phyloP scores from a whole-genome alignment of 768 basidiomycete species.

The Hysterangium stoloniferum region DNA sequence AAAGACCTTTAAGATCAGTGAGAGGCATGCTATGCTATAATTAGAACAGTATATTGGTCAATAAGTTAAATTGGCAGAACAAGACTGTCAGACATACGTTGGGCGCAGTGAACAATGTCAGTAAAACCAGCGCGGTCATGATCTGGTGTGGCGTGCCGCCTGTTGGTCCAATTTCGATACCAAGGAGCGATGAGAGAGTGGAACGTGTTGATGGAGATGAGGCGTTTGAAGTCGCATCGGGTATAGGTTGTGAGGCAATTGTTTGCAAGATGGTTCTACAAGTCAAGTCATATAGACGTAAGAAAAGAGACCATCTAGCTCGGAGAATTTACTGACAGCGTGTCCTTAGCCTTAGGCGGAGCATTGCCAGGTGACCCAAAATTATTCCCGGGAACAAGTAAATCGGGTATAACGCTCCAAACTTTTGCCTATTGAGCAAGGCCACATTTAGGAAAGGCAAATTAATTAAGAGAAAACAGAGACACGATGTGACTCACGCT shows the following conservation, averaged over 20 bases:
- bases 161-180: conserved; percentile 20
- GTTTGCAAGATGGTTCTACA: conserved; percentile 50
- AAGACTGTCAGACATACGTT: conserved; percentile 2
- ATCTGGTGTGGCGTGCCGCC: conserved; percentile 56
- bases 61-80: neutral
- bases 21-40: conserved; percentile 53
- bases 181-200: conserved; percentile 25
- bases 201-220: conserved; percentile 51
- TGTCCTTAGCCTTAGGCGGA: conserved; percentile 49
- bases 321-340: conserved; percentile 38
- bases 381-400: conserved; percentile 48
- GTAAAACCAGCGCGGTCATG: conserved; percentile 59
- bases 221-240: conserved; percentile 29
- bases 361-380: conserved; percentile 32
- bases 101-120: conserved; percentile 45
- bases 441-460: neutral
- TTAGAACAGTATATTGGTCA: neutral
- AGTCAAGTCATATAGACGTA: conserved; percentile 1
- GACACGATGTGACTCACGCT: conserved; percentile 34
- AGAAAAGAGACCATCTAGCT: conserved; percentile 5
- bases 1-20: conserved; percentile 50
- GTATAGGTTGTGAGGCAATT: conserved; percentile 42
- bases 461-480: neutral
- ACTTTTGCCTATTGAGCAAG: conserved; percentile 49
- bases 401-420: conserved; percentile 58